These are phyloP conservation scores for Crassisporium funariophilum DNA, from an alignment of 768 basidiomycete species.

Conservation along the genomic window DNA sequence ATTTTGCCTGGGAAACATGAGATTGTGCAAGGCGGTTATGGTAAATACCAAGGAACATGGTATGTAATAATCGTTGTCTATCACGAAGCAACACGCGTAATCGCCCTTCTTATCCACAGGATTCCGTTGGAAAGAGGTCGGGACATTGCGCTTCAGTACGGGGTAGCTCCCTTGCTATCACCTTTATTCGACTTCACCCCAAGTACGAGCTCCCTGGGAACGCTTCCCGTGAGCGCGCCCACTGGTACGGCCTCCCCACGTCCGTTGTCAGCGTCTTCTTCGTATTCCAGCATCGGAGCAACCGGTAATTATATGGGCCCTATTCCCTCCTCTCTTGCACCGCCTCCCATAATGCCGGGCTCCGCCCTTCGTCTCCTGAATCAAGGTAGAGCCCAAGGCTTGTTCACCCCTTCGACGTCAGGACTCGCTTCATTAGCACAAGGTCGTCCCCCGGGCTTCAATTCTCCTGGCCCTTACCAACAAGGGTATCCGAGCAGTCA, in stretches of 20 bases:
- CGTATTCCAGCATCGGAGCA: slow-evolving; percentile 58
- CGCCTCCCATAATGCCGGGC: slow-evolving; percentile 86
- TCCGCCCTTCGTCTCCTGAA: slow-evolving; percentile 82
- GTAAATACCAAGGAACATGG: slow-evolving; percentile 99
- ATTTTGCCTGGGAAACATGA: slow-evolving; percentile 94
- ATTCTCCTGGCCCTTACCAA: slow-evolving; percentile 54
- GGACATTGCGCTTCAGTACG: slow-evolving; percentile 90
- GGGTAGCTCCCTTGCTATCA: slow-evolving; percentile 82
- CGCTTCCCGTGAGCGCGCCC: slow-evolving; percentile 59
- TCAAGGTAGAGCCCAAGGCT: slow-evolving; percentile 83
- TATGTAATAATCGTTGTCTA: slow-evolving; percentile 37
- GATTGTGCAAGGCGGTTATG: slow-evolving; percentile 98
- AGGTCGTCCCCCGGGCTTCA: slow-evolving; percentile 46
- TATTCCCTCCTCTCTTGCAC: slow-evolving; percentile 61
- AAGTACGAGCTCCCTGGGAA: slow-evolving; percentile 65
- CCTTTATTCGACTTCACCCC: slow-evolving; percentile 95
- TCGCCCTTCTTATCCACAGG: slow-evolving; percentile 46
- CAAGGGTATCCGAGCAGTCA: slow-evolving; percentile 49
- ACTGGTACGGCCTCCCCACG: slow-evolving; percentile 56
- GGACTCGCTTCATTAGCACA: slow-evolving; percentile 41
- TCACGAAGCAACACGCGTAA: slow-evolving; percentile 19
- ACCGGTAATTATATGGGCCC: slow-evolving; percentile 44
- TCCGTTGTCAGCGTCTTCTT: slow-evolving; percentile 68
- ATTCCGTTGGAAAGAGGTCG: slow-evolving; percentile 94
- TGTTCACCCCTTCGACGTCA: slow-evolving; percentile 85